These are phyloP conservation scores for Physaria fendleri DNA, from an alignment of 345 rosid species.

Conservation along the genomic window DNA sequence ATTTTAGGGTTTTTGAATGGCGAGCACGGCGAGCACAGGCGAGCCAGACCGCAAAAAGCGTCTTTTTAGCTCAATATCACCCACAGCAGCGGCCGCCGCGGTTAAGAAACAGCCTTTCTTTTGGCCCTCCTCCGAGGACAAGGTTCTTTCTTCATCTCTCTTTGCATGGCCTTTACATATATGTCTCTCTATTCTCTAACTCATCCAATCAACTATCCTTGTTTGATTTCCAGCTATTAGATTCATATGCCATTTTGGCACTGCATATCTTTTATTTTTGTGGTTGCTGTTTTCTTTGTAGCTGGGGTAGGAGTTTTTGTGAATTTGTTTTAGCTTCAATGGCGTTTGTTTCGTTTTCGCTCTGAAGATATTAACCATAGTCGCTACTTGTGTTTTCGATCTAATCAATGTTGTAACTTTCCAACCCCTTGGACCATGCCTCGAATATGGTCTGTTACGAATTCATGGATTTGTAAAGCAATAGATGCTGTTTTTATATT, in stretches of 20 bases:
- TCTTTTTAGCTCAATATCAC: slow-evolving; percentile 69
- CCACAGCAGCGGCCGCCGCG: slow-evolving; percentile 59
- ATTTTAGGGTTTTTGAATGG: slow-evolving; percentile 59
- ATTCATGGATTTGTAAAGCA: not conserved
- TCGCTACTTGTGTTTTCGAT: not conserved
- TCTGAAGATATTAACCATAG: not conserved
- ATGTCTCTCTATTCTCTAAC: not conserved
- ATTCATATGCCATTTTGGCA: not conserved
- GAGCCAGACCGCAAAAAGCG: slow-evolving; percentile 91
- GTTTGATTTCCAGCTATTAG: not conserved
- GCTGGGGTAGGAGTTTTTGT: not conserved
- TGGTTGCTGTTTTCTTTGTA: not conserved
- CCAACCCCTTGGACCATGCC: not conserved
- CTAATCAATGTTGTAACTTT: not conserved
- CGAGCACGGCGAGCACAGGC: slow-evolving; percentile 93
- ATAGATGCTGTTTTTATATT: not conserved
- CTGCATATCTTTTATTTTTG: not conserved
- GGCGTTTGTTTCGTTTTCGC: not conserved
- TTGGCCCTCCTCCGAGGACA: slow-evolving; percentile 68
- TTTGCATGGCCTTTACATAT: slow-evolving; percentile 8
- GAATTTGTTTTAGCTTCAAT: not conserved
- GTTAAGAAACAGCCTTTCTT: slow-evolving; percentile 63
- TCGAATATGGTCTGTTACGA: not conserved
- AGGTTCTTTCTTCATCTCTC: slow-evolving; percentile 27
- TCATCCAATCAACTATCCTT: not conserved